Conservation (phyloP, 176 grass and related monocot genomes). For the Paspalum notatum region DNA sequence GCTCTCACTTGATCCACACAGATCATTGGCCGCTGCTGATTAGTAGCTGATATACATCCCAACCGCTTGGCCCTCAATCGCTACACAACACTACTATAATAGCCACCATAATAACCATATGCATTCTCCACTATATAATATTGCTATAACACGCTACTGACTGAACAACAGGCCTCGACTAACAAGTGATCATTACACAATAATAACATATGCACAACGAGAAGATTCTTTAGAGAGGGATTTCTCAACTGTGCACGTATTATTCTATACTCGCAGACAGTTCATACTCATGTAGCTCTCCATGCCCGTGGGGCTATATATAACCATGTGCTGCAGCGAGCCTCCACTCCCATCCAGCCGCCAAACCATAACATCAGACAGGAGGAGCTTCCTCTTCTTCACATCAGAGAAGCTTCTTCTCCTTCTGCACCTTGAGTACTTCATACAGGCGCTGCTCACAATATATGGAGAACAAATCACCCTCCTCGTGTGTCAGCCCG, state of each 20-base stretch:
- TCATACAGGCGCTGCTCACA: background rate
- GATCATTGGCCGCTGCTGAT: background rate
- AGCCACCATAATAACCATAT: background rate
- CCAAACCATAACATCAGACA: background rate
- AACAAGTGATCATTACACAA: conserved; percentile 3
- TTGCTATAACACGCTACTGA: too few relatives aligned
- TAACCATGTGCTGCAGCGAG: conserved; percentile 10
- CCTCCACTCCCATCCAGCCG: background rate
- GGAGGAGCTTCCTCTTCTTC: background rate
- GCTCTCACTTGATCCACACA: background rate
- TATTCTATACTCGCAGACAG: conserved; percentile 42
- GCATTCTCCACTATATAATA: background rate
- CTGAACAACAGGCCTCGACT: background rate
- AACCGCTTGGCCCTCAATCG: conserved; percentile 22
- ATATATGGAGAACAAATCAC: conserved; percentile 51
- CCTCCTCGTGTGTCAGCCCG: conserved; percentile 45
- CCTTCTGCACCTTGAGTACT: background rate
- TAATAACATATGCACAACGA: conserved; percentile 19
- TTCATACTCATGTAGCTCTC: conserved; percentile 31
- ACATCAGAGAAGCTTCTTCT: too few relatives aligned
- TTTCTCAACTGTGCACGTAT: conserved; percentile 6
- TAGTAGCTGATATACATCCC: conserved; percentile 11
- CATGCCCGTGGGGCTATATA: conserved; percentile 38
- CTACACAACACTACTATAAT: background rate
- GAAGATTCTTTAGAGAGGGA: conserved; percentile 37